A percentile compares a stretch with the other conserved stretches of the same genome.
These are phyloP conservation scores for Fusarium musae DNA, from an alignment of 2,329 filamentous ascomycete species.

Conservation along the genomic window DNA sequence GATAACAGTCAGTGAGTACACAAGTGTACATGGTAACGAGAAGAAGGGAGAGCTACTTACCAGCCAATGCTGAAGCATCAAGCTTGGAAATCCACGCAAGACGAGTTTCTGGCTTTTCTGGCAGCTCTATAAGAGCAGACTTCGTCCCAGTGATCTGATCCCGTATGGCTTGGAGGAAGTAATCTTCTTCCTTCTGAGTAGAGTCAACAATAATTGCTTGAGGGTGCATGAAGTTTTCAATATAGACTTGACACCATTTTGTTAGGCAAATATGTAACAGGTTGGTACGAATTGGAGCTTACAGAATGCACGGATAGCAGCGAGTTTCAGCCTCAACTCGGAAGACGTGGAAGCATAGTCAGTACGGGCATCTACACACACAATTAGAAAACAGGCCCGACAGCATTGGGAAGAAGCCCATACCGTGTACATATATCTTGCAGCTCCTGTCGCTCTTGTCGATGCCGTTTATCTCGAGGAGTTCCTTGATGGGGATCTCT, in stretches of 20 bases:
- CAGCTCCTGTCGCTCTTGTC: slow-evolving; percentile 71
- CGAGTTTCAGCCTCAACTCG: slow-evolving; percentile 73
- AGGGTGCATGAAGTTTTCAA: slow-evolving; percentile 79
- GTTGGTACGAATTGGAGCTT: slow-evolving; percentile 42
- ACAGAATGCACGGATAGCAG: slow-evolving; percentile 73
- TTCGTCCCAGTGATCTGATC: slow-evolving; percentile 62
- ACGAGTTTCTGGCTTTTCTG: slow-evolving; percentile 68
- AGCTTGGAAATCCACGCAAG: slow-evolving; percentile 83
- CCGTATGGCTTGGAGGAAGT: slow-evolving; percentile 71
- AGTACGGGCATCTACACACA: slow-evolving; percentile 74
- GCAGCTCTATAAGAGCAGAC: slow-evolving; percentile 80
- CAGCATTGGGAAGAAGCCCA: slow-evolving; percentile 1
- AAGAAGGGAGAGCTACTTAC: slow-evolving; percentile 52
- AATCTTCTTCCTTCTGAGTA: slow-evolving; percentile 72
- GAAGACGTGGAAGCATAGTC: slow-evolving; percentile 78
- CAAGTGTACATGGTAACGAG: slow-evolving; percentile 29
- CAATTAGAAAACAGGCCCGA: slow-evolving; percentile 26
- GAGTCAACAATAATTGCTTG: slow-evolving; percentile 80
- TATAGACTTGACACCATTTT: slow-evolving; percentile 62
- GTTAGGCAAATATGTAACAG: slow-evolving; percentile 12
- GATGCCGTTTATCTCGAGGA: slow-evolving; percentile 84
- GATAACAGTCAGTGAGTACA: slow-evolving; percentile 27
- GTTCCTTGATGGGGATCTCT: slow-evolving; percentile 73
- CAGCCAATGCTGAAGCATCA: slow-evolving; percentile 75
- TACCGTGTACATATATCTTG: slow-evolving; percentile 70